Base-by-base conservation (phyloP, 768 basidiomycete genomes). In the Rhizopogon roseolus region DNA sequence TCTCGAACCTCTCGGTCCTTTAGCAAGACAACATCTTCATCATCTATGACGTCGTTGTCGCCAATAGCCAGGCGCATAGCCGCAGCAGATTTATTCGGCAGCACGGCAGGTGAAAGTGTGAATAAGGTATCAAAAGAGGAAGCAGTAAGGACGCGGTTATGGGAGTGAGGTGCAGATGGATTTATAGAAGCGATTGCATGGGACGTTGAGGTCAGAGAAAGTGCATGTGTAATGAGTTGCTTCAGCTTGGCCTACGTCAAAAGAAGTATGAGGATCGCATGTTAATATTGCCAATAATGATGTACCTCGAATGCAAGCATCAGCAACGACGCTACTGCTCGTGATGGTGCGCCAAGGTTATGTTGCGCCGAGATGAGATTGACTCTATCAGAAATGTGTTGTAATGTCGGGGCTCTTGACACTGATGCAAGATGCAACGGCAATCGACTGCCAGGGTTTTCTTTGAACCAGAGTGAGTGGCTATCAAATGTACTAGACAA, bases 311-410 rank as follows among this genome's bases (percentile, higher is more conserved):
- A 86, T 2, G 90, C 90, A 45, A 90, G 77, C 67, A 84, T 82
- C 77, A 91, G 80, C 2, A 92, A 73, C 3, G 82, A 75, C 11
- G 88, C 75, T 6, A 88, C 90, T 6, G 75, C 68, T 44, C 82
- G 82, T 5, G 80, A 74, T 0, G 90, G 88, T 16, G 76, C 67
- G 3, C 73, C 73, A 2, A 91, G 68, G 59, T 84, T 84, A 60
- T 90, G 83, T 61, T 93, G 90, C 1, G 88, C 86, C 39, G 84
- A 88, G 56, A 90, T 86, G 34, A 93, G 81, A 61, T 90, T 90
- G 55, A 91, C 81, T 52, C 89, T 79, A 59, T 93, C 90, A 6
- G 81, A 78, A 41, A 93, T 82, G 57, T 91, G 88, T 62, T 90
- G 86, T 19, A 86, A 62, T 1, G 86, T 88, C 5, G 87, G 86